phyloP scores from a whole-genome alignment of 2,329 filamentous ascomycete species.

The Karstenula rhodostoma region DNA sequence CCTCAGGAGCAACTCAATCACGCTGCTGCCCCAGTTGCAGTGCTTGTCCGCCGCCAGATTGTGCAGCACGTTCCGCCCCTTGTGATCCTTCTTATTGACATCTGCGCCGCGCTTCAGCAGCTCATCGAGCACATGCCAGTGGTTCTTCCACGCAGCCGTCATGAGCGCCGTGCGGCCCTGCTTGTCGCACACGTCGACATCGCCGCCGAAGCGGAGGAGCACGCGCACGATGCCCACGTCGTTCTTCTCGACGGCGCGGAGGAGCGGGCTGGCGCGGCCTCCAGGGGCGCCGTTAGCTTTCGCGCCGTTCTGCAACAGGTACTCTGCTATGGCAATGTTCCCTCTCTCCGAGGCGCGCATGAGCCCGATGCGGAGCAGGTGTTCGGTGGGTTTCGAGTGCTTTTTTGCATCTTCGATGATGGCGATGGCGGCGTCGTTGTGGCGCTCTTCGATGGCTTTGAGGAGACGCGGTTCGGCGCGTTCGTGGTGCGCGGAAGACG shows the following conservation, averaged over 20 bases:
- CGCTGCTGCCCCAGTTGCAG: constrained; percentile 58
- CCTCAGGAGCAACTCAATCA: constrained; percentile 52
- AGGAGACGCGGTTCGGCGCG: constrained; percentile 47
- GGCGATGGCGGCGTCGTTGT: constrained; percentile 39
- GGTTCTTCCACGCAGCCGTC: constrained; percentile 48
- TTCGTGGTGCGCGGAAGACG: constrained; percentile 32
- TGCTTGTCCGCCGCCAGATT: constrained; percentile 52
- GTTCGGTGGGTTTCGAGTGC: constrained; percentile 41
- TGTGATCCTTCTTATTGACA: constrained; percentile 48
- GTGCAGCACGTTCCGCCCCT: constrained; percentile 45
- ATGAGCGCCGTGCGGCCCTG: constrained; percentile 48
- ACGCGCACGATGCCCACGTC: constrained; percentile 40
- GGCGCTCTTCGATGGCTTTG: constrained; percentile 45
- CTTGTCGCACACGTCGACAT: constrained; percentile 46
- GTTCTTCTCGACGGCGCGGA: constrained; percentile 44
- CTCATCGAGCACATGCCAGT: constrained; percentile 45
- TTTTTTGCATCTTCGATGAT: constrained; percentile 47
- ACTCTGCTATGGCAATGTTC: constrained; percentile 41
- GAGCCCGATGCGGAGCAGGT: constrained; percentile 47
- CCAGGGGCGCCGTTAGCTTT: constrained; percentile 45
- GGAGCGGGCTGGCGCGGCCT: constrained; percentile 39
- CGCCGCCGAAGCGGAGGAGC: constrained; percentile 42
- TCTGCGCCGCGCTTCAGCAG: constrained; percentile 49
- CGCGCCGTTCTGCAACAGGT: constrained; percentile 43
- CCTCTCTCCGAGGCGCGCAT: constrained; percentile 46